phyloP scores from a whole-genome alignment of 768 basidiomycete species.

The Roridomyces roridus region DNA sequence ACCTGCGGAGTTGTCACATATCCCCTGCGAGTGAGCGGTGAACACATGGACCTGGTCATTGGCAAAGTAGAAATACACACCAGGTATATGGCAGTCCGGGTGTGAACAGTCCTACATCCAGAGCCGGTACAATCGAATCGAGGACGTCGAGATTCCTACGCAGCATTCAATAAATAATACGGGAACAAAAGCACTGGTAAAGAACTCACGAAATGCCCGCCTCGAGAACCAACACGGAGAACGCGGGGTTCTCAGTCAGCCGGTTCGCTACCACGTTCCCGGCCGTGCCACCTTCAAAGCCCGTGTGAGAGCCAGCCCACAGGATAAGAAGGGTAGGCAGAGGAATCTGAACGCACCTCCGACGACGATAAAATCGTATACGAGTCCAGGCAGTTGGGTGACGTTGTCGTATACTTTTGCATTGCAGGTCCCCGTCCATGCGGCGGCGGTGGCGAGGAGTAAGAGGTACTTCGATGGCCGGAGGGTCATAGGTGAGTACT shows the following conservation, averaged over 20 bases:
- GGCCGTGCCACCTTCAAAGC: conserved; percentile 23
- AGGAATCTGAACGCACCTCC: neutral
- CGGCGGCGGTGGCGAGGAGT: neutral
- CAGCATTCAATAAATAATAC: neutral
- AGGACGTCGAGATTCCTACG: conserved; percentile 12
- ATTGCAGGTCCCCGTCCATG: no score
- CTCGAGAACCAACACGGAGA: conserved; percentile 27
- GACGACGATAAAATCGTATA: conserved; percentile 17
- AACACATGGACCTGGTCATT: no score
- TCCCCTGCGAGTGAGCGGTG: conserved; percentile 7
- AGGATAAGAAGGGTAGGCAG: neutral
- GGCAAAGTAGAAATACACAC: neutral
- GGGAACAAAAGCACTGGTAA: no score
- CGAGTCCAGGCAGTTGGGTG: neutral
- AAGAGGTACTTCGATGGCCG: no score
- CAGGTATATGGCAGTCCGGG: conserved; percentile 4
- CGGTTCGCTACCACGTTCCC: conserved; percentile 21
- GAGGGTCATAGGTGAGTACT: no score
- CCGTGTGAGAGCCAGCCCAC: no score
- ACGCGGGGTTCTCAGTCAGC: conserved; percentile 22
- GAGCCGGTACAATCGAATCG: conserved; percentile 16
- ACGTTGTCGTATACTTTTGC: conserved; percentile 10
- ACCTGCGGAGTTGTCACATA: conserved; percentile 32
- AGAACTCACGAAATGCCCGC: conserved; percentile 12
- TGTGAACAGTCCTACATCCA: neutral